Evolutionary conservation across 305 asterid genomes (phyloP).

Genomic region (Andrographis paniculata): DNA sequence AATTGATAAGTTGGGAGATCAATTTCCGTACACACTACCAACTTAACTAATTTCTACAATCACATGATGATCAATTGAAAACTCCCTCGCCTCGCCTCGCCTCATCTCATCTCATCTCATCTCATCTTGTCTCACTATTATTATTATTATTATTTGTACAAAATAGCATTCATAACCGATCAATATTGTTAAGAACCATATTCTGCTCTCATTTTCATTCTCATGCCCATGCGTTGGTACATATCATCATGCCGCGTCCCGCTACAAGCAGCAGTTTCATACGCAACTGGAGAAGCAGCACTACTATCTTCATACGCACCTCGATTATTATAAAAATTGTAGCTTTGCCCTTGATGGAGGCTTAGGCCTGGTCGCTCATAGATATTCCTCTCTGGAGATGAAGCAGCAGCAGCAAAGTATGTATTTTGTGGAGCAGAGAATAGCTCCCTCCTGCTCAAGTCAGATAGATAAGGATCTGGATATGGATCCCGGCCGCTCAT

Average conservation of each 20-base stretch:
- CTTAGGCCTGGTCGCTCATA: constrained; percentile 26
- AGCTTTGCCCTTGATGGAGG: constrained; percentile 27
- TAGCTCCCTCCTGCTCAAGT: constrained; percentile 26
- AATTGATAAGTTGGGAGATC: too few relatives aligned
- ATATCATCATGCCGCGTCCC: constrained; percentile 35
- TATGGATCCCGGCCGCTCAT: constrained; percentile 34
- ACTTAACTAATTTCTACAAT: too few relatives aligned
- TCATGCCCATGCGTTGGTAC: constrained; percentile 29
- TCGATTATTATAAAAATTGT: too few relatives aligned
- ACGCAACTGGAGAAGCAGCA: constrained; percentile 36
- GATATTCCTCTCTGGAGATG: constrained; percentile 26
- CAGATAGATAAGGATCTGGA: constrained; percentile 30
- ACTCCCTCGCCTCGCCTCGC: too few relatives aligned
- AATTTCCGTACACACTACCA: too few relatives aligned
- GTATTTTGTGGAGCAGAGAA: constrained; percentile 27
- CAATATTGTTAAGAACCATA: constrained; percentile 48
- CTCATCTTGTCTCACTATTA: too few relatives aligned
- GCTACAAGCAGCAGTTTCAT: constrained; percentile 30
- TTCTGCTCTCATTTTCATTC: too few relatives aligned
- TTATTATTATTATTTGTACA: too few relatives aligned
- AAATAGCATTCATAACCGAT: constrained; percentile 12
- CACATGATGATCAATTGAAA: too few relatives aligned
- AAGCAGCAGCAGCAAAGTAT: constrained; percentile 23
- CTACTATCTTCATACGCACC: constrained; percentile 20
- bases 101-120: too few relatives aligned